phyloP scores from a whole-genome alignment of 208 protist species.

The Leishmania mexicana region DNA sequence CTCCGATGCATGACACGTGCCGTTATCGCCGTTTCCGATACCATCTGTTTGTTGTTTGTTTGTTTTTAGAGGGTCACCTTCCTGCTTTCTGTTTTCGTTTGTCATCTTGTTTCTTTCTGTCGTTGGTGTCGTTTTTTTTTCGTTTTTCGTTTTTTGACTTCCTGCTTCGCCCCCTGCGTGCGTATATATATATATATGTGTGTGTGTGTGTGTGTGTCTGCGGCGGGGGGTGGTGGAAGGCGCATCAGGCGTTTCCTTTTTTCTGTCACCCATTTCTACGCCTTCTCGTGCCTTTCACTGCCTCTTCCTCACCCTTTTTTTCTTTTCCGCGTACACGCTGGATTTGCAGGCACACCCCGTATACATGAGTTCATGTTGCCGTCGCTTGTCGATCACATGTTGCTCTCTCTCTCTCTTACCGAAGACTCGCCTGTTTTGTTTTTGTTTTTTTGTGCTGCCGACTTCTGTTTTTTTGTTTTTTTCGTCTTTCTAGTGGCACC shows the following conservation, averaged over 20 bases:
- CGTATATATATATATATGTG: neutral
- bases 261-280: neutral
- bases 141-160: neutral
- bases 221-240: neutral
- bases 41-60: neutral
- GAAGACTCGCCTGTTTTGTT: neutral
- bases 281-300: neutral
- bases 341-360: neutral
- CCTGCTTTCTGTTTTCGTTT: neutral
- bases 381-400: neutral
- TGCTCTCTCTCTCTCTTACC: neutral
- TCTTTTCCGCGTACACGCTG: neutral
- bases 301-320: neutral
- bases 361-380: neutral
- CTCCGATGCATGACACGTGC: neutral
- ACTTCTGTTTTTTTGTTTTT: neutral
- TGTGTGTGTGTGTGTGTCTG: neutral
- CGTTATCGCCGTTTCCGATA: neutral
- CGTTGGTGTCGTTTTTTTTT: neutral
- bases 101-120: neutral
- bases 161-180: neutral
- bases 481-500: neutral
- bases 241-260: neutral
- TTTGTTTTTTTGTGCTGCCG: neutral
- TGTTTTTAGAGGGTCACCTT: neutral